Evolutionary conservation across 75 land plant genomes (phyloP).

Genomic region (Adiantum capillusveneris): DNA sequence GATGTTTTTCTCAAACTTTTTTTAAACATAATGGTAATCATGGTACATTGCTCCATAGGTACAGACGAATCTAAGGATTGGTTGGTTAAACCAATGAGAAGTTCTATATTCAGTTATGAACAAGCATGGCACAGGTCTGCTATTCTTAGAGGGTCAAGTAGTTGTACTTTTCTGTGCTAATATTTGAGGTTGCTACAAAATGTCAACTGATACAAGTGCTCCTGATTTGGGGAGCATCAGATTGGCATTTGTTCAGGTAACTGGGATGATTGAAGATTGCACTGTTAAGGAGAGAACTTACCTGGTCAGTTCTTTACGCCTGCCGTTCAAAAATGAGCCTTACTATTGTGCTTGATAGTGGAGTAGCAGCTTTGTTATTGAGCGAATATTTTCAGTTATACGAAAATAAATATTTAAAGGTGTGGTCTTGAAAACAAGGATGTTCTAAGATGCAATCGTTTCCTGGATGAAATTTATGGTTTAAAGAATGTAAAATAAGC

Average conservation of each 20-base stretch:
- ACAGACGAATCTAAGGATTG: constrained; percentile 42
- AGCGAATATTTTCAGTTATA: no score
- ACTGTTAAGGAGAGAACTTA: constrained; percentile 77
- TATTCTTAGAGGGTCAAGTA: not conserved
- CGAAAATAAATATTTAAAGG: no score
- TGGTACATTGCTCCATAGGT: constrained; percentile 4
- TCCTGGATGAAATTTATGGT: no score
- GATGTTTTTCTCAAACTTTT: not conserved
- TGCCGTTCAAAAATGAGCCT: no score
- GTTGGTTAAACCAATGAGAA: constrained; percentile 74
- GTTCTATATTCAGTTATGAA: constrained; percentile 95
- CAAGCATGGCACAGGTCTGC: constrained; percentile 93
- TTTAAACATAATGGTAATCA: not conserved
- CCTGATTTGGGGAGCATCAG: constrained; percentile 23
- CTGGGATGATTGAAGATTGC: constrained; percentile 76
- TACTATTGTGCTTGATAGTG: no score
- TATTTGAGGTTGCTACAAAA: no score
- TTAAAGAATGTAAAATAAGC: no score
- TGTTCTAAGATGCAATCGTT: no score
- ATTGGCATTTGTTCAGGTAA: constrained; percentile 63
- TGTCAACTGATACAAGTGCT: no score
- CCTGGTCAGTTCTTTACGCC: constrained; percentile 51
- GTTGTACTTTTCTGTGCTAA: not conserved
- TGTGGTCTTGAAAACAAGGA: no score
- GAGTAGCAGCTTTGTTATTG: no score